A percentile compares a stretch with the other conserved stretches of the same genome.
phyloP scores from a whole-genome alignment of 164 flowering plant genomes.

The Paratinospora sagittata region DNA sequence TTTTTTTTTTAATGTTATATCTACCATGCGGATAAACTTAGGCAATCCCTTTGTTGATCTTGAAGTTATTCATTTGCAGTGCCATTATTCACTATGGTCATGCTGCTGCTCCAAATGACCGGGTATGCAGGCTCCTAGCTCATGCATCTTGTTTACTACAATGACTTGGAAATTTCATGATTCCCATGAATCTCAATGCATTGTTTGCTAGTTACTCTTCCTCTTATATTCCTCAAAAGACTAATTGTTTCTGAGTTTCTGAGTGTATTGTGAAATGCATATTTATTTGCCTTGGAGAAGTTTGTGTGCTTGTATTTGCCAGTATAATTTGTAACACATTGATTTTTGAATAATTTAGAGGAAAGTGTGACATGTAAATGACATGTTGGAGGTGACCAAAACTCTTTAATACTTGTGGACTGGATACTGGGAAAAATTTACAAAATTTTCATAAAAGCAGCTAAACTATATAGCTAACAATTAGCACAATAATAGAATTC shows the following conservation, averaged over 20 bases:
- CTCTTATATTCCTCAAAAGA: background rate
- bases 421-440: too few species aligned
- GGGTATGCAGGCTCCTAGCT: slow-evolving; percentile 4
- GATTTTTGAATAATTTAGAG: too few species aligned
- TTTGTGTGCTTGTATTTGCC: too few species aligned
- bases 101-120: slow-evolving; percentile 13
- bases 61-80: background rate
- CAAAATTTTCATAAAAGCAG: too few species aligned
- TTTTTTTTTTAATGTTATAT: background rate
- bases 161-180: background rate
- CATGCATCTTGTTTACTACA: background rate
- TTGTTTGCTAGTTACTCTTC: background rate
- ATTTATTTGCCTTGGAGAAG: too few species aligned
- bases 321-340: too few species aligned
- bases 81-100: slow-evolving; percentile 14
- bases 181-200: background rate
- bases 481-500: too few species aligned
- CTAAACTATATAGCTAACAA: too few species aligned
- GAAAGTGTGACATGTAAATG: too few species aligned
- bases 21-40: too few species aligned
- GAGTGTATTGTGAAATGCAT: background rate
- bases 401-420: too few species aligned
- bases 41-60: background rate
- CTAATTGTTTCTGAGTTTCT: background rate
- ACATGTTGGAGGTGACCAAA: too few species aligned